These are phyloP conservation scores for Nepenthes mirabilis DNA, from an alignment of 148 eudicot genomes.

Conservation along the genomic window DNA sequence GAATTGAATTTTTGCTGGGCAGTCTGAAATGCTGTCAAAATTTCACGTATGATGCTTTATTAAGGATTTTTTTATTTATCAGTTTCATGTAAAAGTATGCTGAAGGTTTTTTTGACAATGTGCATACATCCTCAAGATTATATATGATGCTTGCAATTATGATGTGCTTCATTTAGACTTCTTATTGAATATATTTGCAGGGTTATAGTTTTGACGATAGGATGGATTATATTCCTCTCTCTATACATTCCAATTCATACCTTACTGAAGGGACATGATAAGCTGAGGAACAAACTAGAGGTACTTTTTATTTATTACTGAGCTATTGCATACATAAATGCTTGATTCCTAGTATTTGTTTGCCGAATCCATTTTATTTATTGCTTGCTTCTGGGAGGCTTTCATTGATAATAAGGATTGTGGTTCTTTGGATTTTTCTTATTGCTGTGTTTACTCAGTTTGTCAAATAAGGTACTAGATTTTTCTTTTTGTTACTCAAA, in stretches of 20 bases:
- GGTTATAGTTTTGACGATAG: conserved; percentile 64
- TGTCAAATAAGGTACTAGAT: no score
- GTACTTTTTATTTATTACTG: conserved; percentile 21
- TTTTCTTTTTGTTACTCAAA: no score
- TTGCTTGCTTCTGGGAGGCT: not conserved
- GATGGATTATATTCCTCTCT: conserved; percentile 95
- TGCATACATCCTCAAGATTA: not conserved
- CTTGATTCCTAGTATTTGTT: not conserved
- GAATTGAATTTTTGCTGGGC: no score
- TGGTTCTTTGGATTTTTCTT: no score
- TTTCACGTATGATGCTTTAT: no score
- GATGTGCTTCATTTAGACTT: not conserved
- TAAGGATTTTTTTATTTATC: no score
- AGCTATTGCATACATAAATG: not conserved
- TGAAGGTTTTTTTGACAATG: no score
- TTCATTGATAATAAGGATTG: no score
- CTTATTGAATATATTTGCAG: conserved; percentile 26
- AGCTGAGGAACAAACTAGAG: conserved; percentile 82
- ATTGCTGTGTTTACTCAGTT: no score
- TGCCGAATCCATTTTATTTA: not conserved
- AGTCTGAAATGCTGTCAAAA: no score
- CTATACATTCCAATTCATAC: conserved; percentile 84
- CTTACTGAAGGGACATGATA: conserved; percentile 79
- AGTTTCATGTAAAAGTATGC: no score
- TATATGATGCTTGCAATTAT: not conserved